These are phyloP conservation scores for Microdochium trichocladiopsis DNA, from an alignment of 2,329 filamentous ascomycete genomes.

Conservation along the genomic window DNA sequence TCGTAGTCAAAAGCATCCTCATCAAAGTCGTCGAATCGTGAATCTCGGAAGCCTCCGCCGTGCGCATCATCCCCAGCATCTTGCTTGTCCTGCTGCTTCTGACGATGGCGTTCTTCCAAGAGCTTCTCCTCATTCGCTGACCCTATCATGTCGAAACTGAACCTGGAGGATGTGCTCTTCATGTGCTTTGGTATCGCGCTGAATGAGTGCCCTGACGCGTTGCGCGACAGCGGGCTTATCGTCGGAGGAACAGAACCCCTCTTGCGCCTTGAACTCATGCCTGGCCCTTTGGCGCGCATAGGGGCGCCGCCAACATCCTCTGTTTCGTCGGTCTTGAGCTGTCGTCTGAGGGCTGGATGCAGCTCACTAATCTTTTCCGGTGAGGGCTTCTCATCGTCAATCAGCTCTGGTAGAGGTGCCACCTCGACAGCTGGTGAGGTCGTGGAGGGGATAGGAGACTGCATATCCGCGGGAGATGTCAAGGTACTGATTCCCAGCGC, in stretches of 20 bases:
- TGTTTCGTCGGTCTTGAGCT: neutral
- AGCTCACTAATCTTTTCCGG: neutral
- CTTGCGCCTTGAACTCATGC: neutral
- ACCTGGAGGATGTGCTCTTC: slow-evolving; percentile 72
- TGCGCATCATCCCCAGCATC: slow-evolving; percentile 24
- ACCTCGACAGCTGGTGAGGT: neutral
- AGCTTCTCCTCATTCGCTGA: slow-evolving; percentile 61
- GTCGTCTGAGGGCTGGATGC: neutral
- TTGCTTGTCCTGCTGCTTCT: slow-evolving; percentile 57
- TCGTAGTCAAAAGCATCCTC: slow-evolving; percentile 55
- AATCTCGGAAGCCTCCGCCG: slow-evolving; percentile 33
- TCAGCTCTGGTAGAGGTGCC: neutral
- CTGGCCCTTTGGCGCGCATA: neutral
- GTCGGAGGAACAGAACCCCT: neutral
- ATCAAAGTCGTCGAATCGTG: slow-evolving; percentile 54
- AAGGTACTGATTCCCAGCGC: neutral
- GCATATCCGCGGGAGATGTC: neutral
- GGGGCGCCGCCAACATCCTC: neutral
- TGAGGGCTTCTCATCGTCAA: neutral
- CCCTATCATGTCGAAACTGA: slow-evolving; percentile 76
- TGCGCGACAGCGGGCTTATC: slow-evolving; percentile 38
- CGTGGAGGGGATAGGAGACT: neutral
- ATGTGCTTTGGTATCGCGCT: slow-evolving; percentile 53
- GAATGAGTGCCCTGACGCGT: slow-evolving; percentile 40
- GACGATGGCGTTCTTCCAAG: slow-evolving; percentile 65